phyloP scores from a whole-genome alignment of 75 land plant genomes.

The Cryptomeria japonica region DNA sequence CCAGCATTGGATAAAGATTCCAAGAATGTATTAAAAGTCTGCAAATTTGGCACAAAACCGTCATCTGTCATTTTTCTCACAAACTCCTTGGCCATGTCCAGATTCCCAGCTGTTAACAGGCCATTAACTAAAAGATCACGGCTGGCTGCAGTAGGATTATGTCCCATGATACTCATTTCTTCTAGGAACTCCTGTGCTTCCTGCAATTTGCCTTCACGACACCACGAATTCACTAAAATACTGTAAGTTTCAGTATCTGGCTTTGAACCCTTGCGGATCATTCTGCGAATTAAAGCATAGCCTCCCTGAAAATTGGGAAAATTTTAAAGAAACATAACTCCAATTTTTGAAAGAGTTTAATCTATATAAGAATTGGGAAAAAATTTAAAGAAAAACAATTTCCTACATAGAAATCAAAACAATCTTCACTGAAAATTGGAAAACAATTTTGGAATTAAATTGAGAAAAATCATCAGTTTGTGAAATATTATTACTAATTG shows the following conservation, averaged over 20 bases:
- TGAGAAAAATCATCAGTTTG: background rate
- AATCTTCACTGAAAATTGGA: background rate
- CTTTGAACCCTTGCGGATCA: constrained; percentile 42
- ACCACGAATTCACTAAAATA: constrained; percentile 61
- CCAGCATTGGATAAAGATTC: constrained; percentile 43
- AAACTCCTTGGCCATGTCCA: constrained; percentile 62
- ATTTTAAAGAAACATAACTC: background rate
- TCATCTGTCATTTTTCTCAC: constrained; percentile 64
- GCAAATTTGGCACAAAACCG: constrained; percentile 57
- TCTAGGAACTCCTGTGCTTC: constrained; percentile 72
- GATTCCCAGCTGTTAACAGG: constrained; percentile 58
- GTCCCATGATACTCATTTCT: constrained; percentile 68
- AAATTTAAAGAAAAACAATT: background rate
- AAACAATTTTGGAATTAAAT: background rate
- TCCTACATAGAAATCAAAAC: background rate
- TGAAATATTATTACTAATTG: background rate
- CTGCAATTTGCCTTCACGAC: constrained; percentile 51
- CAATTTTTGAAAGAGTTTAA: background rate
- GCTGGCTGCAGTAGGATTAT: constrained; percentile 64
- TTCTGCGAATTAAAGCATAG: constrained; percentile 59
- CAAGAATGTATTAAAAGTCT: constrained; percentile 59
- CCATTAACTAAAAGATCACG: constrained; percentile 71
- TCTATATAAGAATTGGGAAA: background rate
- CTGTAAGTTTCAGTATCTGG: constrained; percentile 55
- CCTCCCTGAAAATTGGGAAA: constrained; percentile 44